These are phyloP conservation scores for Coemansia sp. DNA, from an alignment of 192 early-diverging fungal genomes.

Conservation along the genomic window DNA sequence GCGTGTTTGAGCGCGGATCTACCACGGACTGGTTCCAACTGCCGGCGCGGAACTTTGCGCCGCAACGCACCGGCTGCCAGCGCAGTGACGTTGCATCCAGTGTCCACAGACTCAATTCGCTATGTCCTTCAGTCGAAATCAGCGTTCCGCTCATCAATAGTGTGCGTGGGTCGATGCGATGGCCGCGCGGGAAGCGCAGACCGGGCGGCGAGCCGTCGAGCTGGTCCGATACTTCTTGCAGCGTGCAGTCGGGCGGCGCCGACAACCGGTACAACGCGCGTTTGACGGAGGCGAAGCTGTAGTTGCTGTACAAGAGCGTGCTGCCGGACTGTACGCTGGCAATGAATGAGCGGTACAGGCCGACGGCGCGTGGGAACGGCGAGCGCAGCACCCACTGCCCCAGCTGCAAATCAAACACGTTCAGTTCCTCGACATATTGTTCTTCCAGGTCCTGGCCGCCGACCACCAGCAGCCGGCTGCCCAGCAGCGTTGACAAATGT, in stretches of 20 bases:
- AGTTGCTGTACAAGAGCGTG: constrained; percentile 72
- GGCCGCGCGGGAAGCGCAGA: constrained; percentile 74
- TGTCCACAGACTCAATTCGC: constrained; percentile 74
- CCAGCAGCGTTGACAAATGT: constrained; percentile 68
- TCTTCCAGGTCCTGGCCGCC: constrained; percentile 79
- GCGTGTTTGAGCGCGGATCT: constrained; percentile 62
- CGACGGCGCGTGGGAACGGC: constrained; percentile 72
- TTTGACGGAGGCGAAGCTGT: constrained; percentile 72
- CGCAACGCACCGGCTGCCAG: constrained; percentile 72
- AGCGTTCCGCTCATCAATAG: constrained; percentile 72
- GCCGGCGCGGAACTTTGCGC: constrained; percentile 64
- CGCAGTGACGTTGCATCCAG: constrained; percentile 60
- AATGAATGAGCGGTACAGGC: constrained; percentile 76
- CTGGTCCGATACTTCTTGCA: constrained; percentile 68
- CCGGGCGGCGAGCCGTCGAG: constrained; percentile 74
- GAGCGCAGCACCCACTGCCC: constrained; percentile 67
- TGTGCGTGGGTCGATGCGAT: constrained; percentile 66
- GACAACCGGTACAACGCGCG: constrained; percentile 71
- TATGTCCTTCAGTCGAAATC: constrained; percentile 61
- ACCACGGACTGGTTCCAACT: constrained; percentile 79
- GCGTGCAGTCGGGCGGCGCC: constrained; percentile 59
- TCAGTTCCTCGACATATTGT: constrained; percentile 76
- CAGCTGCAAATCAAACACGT: constrained; percentile 70
- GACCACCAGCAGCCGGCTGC: constrained; percentile 63
- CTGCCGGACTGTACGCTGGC: constrained; percentile 62